A percentile compares a stretch with the other conserved stretches of the same genome.
Conservation (phyloP, 768 basidiomycete species). For the Tulasnella sp. region DNA sequence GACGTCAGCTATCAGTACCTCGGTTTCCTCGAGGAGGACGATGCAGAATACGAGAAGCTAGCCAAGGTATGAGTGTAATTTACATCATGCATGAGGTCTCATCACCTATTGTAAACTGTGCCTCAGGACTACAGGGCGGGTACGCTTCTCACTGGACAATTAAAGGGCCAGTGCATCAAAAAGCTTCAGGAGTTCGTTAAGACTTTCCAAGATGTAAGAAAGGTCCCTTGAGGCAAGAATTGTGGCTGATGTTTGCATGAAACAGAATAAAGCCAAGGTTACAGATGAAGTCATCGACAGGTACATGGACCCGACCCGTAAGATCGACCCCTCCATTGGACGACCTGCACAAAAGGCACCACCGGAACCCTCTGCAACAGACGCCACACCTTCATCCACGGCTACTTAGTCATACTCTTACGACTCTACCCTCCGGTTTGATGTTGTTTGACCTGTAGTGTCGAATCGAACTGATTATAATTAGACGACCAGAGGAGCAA, state of each 20-base stretch:
- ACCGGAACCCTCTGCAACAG: neutral
- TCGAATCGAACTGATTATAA: too few species aligned
- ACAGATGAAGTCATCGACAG: conserved; percentile 60
- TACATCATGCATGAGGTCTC: too few species aligned
- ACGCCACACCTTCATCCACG: neutral
- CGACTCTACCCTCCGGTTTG: neutral
- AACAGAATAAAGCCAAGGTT: conserved; percentile 64
- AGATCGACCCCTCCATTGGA: conserved; percentile 40
- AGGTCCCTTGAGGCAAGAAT: conserved; percentile 7
- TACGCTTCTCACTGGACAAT: conserved; percentile 72
- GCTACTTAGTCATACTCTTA: neutral
- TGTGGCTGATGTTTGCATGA: neutral
- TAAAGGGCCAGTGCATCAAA: conserved; percentile 82
- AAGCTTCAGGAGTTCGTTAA: conserved; percentile 71
- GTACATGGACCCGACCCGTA: conserved; percentile 74
- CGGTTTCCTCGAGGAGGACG: conserved; percentile 90
- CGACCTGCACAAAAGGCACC: neutral
- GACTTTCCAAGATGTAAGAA: conserved; percentile 59
- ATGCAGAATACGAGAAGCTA: conserved; percentile 68
- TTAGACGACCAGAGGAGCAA: neutral
- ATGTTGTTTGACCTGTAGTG: neutral
- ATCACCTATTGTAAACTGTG: neutral
- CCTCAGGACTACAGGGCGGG: conserved; percentile 85
- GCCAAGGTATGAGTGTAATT: conserved; percentile 46
- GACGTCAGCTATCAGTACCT: conserved; percentile 95